Base-by-base conservation (phyloP, 805 yeast genomes). In the Candida dendrica region DNA sequence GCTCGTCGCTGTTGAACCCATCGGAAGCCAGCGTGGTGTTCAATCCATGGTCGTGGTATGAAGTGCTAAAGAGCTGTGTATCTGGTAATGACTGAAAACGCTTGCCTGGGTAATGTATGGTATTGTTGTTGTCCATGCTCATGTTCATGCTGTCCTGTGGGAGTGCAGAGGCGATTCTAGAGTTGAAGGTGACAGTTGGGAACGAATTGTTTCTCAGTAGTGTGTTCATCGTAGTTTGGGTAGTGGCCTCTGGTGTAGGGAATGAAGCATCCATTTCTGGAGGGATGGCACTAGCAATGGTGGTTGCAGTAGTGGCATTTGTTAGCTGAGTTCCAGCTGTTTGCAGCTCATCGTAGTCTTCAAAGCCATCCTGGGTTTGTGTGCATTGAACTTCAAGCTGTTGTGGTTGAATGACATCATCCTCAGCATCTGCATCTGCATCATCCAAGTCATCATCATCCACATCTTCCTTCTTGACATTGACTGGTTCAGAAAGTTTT, bases 401-500 rank as follows among this genome's bases (percentile, higher is more conserved):
- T 27, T 27, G 30, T 27, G 13, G 30, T 27, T 27, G 30, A 8
- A 22, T 22, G 8, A 22, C 24, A 22, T 22, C 24, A 22, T 22
- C 24, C 8, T n/a, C n/a, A n/a, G 24, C 8, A 6, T 22, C 24
- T 6, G 15, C 18, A 11, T 31, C 18, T 15, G 17, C 15, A n/a
- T 10, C 16, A 20, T 34, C 17, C 20, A 34, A 15, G 17, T 17
- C 26, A 16, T 18, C 15, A 14, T 4, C 16, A 18, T 33, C 18
- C 9, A 10, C 16, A n/a, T 36, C 20, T 16, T 36, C 32, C 19
- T 13, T 34, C 27, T 19, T 36, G 3, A 14, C 16, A 19, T 9
- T 14, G 22, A 49, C 37, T 11, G 56, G 54, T 37, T 47, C 54
- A 16, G 53, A 41, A 14, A 46, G 40, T 34, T 48, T 49, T 15